Evolutionary conservation across 345 rosid species (phyloP), one percentile per base, ranked within the genome.

Genomic region (Nasturtium officinale): DNA sequence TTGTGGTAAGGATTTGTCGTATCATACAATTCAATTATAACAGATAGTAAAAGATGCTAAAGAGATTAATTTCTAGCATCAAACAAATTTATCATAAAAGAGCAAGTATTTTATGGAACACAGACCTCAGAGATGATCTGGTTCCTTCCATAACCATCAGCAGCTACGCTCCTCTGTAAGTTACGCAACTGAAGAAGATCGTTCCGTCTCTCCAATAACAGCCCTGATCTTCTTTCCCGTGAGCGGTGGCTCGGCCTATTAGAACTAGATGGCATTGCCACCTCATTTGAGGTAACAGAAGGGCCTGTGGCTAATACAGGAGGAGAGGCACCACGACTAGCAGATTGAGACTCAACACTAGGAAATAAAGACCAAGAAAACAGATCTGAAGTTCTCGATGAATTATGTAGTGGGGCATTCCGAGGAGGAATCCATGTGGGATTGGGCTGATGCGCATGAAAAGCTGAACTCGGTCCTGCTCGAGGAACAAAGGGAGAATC

Each of bases 291-390:
- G 70, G 87, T 73, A 40, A 82, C 69, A 74, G 90, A 71, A 79
- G 89, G 82, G 55, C 85, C 89, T 33, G 90, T 76, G 38, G 93
- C 73, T 29, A 82, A 55, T 18, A 84, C 73, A 3, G 87, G 81
- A 61, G 83, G 81, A 77, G 82, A 80, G 52, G 80, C 85, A 78
- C 82, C 80, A 57, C 74, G 91, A 61, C 82, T 81, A 53, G 83
- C 87, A 77, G 86, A 64, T 43, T 82, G 95, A 46, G 87, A 69
- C 62, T 84, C 90, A 57, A 77, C 45, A 21, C 81, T 74, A 43
- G 90, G 92, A 81, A 87, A 88, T 69, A 90, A 78, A 73, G 94
- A 83, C 94, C 96, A 84, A 42, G 91, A 85, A 73, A 86, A 73
- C 69, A 84, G 71, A 65, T 90, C 97, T 6, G 87, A 48, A 60